A percentile compares a stretch with the other conserved stretches of the same genome.
Evolutionary conservation across 768 basidiomycete species (phyloP).

Genomic region (Phylloporus scabripes): DNA sequence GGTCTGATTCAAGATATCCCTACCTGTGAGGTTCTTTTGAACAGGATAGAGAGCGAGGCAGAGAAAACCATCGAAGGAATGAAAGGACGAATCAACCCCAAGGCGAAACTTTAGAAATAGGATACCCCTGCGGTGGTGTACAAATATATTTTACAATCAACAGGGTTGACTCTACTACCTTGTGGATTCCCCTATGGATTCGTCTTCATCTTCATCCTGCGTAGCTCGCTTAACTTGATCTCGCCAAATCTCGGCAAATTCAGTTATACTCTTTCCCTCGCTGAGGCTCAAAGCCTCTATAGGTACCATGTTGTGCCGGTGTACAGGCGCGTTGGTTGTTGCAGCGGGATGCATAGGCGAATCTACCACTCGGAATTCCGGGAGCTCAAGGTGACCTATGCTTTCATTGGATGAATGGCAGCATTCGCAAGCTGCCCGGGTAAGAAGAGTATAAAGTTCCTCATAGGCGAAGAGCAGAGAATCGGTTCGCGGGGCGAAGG

Average conservation of each 20-base stretch:
- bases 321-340: constrained; percentile 58
- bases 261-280: constrained; percentile 61
- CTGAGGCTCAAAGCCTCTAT: constrained; percentile 81
- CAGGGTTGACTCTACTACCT: not conserved
- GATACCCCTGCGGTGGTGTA: constrained; percentile 1
- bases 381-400: constrained; percentile 12
- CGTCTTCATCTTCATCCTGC: constrained; percentile 10
- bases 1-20: constrained; percentile 82
- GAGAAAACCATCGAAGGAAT: constrained; percentile 58
- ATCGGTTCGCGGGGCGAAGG: constrained; percentile 83
- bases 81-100: constrained; percentile 19
- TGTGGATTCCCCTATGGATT: not conserved
- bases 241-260: constrained; percentile 66
- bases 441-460: constrained; percentile 49
- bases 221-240: constrained; percentile 42
- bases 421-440: constrained; percentile 4
- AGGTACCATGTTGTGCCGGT: constrained; percentile 89
- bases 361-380: constrained; percentile 63
- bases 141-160: not conserved
- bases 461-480: constrained; percentile 80
- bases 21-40: constrained; percentile 67
- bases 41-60: constrained; percentile 67
- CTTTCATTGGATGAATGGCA: not conserved
- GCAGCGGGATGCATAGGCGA: constrained; percentile 69
- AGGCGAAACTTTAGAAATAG: constrained; percentile 17